Evolutionary conservation across 192 early-diverging fungal species (phyloP), one percentile per base, ranked within the genome.

Genomic region (Entomortierella beljakovae): DNA sequence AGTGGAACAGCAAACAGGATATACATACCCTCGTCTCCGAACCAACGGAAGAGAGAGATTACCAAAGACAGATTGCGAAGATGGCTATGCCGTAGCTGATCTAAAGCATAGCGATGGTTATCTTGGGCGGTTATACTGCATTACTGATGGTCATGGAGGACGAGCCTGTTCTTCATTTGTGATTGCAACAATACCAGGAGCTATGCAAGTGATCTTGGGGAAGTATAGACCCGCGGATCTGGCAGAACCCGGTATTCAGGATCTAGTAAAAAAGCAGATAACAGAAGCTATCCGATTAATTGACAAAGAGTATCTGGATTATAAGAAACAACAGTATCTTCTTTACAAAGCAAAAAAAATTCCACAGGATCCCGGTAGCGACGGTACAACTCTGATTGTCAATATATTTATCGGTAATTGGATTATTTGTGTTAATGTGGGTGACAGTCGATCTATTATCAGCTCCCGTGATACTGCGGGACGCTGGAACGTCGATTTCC

Each of bases 101-200:
- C 48, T 87, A n/a, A 68, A 57, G 32, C 61, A 63, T 25, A 46
- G 33, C 1, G 76, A 67, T n/a, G 82, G 76, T n/a, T 74, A 55
- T 28, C 52, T 83, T 22, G 83, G 83, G 8, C 73, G 88, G 18
- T 34, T 87, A 7, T 89, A 84, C 66, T 84, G 83, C 15, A 77
- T 89, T 33, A 84, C 88, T 7, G 88, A 89, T 81, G 88, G 88
- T 5, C 88, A 89, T 64, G 88, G 88, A 42, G 88, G 88, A 16
- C 74, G 81, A 11, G 88, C 83, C 1, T 89, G 88, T 33, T 84
- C 88, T 9, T 80, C 82, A 18, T 89, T 81, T 61, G 85, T 89
- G 73, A 85, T 84, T 3, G 59, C 69, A 25, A 71, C 81, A 8
- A 70, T 87, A 60, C 88, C 88, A 0, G 42, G 51, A 2, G 80